Evolutionary conservation across 2,329 filamentous ascomycete genomes (phyloP).

Genomic region (Fusarium pilosicola): DNA sequence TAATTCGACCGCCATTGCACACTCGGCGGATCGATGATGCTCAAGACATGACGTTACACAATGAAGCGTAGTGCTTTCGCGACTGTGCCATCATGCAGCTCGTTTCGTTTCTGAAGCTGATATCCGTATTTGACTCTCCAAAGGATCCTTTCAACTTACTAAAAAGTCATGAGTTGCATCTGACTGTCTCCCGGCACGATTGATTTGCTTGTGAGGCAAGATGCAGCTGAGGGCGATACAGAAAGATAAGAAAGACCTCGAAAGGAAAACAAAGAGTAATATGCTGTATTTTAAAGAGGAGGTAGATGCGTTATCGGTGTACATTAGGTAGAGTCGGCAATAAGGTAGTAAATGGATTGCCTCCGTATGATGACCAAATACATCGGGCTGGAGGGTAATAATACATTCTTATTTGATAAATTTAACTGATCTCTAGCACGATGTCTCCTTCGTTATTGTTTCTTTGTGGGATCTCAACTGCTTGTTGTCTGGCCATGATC

Average conservation of each 20-base stretch:
- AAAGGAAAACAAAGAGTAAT: slow-evolving; percentile 3
- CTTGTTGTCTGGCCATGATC: background rate
- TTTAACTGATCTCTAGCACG: background rate
- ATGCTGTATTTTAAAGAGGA: slow-evolving; percentile 14
- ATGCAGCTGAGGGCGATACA: background rate
- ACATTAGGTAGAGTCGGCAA: background rate
- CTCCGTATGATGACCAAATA: background rate
- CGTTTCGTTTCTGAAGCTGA: background rate
- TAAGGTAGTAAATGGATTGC: slow-evolving; percentile 3
- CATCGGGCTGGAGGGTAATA: background rate
- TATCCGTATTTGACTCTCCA: slow-evolving; percentile 21
- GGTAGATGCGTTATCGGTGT: slow-evolving; percentile 4
- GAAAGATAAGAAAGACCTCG: background rate
- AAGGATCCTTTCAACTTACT: slow-evolving; percentile 18
- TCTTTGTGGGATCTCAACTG: background rate
- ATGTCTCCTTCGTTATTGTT: background rate
- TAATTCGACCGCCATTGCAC: slow-evolving; percentile 39
- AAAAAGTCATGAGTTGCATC: background rate
- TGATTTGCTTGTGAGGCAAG: background rate
- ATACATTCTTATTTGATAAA: background rate
- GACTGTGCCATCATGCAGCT: slow-evolving; percentile 1
- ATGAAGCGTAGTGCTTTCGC: background rate
- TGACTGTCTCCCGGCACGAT: slow-evolving; percentile 7
- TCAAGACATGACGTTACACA: background rate
- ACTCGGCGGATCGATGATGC: slow-evolving; percentile 2